Conservation (phyloP, 805 yeast genomes). For the Myxozyma vanderwaltii region DNA sequence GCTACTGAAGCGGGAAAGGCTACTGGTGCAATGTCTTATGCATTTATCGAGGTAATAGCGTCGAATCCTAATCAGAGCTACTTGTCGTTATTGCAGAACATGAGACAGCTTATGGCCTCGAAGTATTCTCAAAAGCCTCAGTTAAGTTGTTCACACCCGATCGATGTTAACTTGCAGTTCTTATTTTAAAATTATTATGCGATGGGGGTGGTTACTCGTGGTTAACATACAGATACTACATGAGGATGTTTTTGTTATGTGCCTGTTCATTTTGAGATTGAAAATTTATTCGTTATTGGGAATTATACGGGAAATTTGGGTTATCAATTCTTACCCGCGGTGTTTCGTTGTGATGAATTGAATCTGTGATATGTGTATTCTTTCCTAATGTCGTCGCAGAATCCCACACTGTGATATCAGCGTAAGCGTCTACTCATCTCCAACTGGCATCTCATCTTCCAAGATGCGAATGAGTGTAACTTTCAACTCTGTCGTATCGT, state of each 20-base stretch:
- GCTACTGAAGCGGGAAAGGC: constrained; percentile 68
- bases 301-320: too few species aligned
- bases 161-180: constrained; percentile 60
- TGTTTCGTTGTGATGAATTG: too few species aligned
- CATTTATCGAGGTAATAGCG: constrained; percentile 66
- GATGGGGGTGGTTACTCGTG: background rate
- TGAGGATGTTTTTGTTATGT: too few species aligned
- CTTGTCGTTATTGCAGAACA: constrained; percentile 66
- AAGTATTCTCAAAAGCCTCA: constrained; percentile 85
- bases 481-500: constrained; percentile 74
- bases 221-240: too few species aligned
- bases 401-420: background rate
- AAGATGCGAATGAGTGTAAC: constrained; percentile 69
- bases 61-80: constrained; percentile 68
- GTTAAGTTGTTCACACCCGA: constrained; percentile 77
- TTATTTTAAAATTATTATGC: constrained; percentile 43
- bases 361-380: too few species aligned
- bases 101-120: constrained; percentile 61
- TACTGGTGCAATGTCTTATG: constrained; percentile 86
- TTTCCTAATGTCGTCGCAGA: background rate
- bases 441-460: constrained; percentile 96
- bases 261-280: too few species aligned
- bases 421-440: constrained; percentile 64
- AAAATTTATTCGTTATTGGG: too few species aligned
- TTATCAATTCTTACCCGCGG: too few species aligned